Base-by-base conservation (phyloP, 768 basidiomycete genomes). In the Porpolomopsis calyptriformis region DNA sequence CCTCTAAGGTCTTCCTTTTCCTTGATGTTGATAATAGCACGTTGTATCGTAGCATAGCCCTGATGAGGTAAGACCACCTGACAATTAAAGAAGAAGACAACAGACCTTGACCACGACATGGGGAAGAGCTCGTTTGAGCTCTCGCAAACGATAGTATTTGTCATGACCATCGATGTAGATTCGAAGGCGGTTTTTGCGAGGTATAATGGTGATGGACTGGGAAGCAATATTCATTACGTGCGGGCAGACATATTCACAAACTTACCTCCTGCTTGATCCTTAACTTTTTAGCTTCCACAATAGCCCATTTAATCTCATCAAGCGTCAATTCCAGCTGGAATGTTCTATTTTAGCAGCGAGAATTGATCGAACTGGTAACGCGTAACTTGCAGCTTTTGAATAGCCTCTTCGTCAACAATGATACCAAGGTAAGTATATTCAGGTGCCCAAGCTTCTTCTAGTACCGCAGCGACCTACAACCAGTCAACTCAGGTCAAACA, bases 361-460 rank as follows among this genome's bases (percentile, higher is more conserved):
- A 24, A 39, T 10, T 35, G 24, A 20, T 35, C 9, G 6, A 18
- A 2, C 31, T 16, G 27, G 47, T 7, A 43, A 19, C n/a, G 9
- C 52, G 66, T 36, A 31, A 87, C 89, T 69, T 96, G 91, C 12
- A 98, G 75, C 55, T 88, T 86, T 52, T 80, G 79, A 34, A 99
- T 82, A 6, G 91, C 87, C 19, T 88, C 80, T 50, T 72, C 74
- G 61, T 99, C 96, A 24, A 98, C 73, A 45, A 97, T 90, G 38
- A 99, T 78, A 40, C 90, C 89, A 40, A 98, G 81, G 52, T 92
- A 98, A 1, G 89, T 90, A 55, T 90, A 88, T 54, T 87, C 82
- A 5, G 85, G 81, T 14, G 86, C 87, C 91, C 92, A 98, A 25
- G 91, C 89, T 64, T 98, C 94, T 60, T 97, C 96, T 16, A 99